These are phyloP conservation scores for Thelephora terrestris DNA, from an alignment of 1,284 basidiomycete genomes.

Conservation along the genomic window DNA sequence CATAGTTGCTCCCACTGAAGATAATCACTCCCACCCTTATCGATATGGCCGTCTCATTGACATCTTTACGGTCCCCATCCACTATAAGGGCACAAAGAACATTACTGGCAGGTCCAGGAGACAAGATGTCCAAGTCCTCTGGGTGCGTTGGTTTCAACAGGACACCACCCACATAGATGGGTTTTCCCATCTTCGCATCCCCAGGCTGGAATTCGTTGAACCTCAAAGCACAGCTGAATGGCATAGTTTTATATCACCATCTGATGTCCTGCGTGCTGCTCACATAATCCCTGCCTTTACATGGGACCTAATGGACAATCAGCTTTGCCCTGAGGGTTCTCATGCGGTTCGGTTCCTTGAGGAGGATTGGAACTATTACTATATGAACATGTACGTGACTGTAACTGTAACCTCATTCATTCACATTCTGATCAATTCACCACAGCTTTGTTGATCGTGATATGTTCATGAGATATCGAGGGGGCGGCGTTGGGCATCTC, in stretches of 20 bases:
- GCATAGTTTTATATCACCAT: slow-evolving; percentile 2
- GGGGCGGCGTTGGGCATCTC: too few relatives aligned
- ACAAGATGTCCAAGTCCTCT: slow-evolving; percentile 18
- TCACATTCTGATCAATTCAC: background rate
- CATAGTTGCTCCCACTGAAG: slow-evolving; percentile 79
- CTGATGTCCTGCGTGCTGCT: slow-evolving; percentile 1
- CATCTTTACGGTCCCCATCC: slow-evolving; percentile 20
- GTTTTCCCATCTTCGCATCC: background rate
- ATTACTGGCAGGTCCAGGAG: background rate
- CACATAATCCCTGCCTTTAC: slow-evolving; percentile 5
- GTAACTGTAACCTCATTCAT: background rate
- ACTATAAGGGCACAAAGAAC: slow-evolving; percentile 1
- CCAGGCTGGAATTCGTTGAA: too few relatives aligned
- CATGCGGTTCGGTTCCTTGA: slow-evolving; percentile 13
- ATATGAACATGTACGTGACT: slow-evolving; percentile 13
- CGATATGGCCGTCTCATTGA: slow-evolving; percentile 82
- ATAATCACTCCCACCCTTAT: slow-evolving; percentile 11
- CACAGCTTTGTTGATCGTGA: slow-evolving; percentile 16
- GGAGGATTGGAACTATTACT: slow-evolving; percentile 9
- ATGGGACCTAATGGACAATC: background rate
- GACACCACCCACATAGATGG: slow-evolving; percentile 13
- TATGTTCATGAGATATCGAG: too few relatives aligned
- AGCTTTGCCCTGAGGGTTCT: slow-evolving; percentile 7
- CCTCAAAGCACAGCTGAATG: too few relatives aligned
- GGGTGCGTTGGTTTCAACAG: slow-evolving; percentile 26